These are phyloP conservation scores for Microsporum canis DNA, from an alignment of 2,329 filamentous ascomycete genomes.

Conservation along the genomic window DNA sequence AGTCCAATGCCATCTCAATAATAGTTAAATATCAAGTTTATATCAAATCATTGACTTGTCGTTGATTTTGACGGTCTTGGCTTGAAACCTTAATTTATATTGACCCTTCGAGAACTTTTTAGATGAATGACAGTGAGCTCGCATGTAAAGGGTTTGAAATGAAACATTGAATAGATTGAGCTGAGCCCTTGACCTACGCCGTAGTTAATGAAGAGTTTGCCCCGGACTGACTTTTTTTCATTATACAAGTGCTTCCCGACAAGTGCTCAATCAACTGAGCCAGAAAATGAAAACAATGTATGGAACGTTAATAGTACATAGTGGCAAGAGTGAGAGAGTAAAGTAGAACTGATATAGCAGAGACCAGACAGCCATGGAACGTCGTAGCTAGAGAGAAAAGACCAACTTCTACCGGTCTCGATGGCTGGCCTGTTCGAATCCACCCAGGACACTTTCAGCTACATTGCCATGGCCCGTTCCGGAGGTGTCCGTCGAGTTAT, in stretches of 20 bases:
- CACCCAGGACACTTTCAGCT: conserved; percentile 39
- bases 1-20: no score
- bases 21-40: no score
- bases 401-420: conserved; percentile 9
- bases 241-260: background rate
- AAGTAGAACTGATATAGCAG: background rate
- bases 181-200: background rate
- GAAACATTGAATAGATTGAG: background rate
- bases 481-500: conserved; percentile 10
- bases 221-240: background rate
- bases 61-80: no score
- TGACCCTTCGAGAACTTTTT: no score
- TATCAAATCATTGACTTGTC: no score
- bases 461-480: conserved; percentile 27
- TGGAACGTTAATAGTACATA: background rate
- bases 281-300: background rate
- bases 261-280: background rate
- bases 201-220: background rate
- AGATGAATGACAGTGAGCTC: no score
- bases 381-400: background rate
- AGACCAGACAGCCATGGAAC: background rate
- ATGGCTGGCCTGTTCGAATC: conserved; percentile 36
- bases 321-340: background rate
- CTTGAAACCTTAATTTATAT: no score
- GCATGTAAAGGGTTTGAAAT: background rate